phyloP scores from a whole-genome alignment of 2,329 filamentous ascomycete species.

The Xylaria sp. region DNA sequence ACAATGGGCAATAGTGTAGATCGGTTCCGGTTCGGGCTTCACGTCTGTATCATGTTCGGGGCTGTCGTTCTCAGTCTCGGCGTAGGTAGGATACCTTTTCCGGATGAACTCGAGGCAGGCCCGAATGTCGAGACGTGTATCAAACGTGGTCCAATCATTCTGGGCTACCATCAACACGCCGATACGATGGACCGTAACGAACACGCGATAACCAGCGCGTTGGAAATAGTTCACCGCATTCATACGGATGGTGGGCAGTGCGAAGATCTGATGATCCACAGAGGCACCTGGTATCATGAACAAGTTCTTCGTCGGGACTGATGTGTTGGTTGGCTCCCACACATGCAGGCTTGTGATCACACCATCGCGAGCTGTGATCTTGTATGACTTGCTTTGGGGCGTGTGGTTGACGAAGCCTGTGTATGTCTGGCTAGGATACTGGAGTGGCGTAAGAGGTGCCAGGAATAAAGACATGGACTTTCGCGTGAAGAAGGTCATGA shows the following conservation, averaged over 20 bases:
- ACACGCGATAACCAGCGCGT: constrained; percentile 68
- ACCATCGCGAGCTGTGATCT: constrained; percentile 62
- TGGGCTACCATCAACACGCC: constrained; percentile 61
- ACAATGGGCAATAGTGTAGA: constrained; percentile 71
- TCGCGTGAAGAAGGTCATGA: constrained; percentile 65
- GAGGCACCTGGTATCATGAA: constrained; percentile 71
- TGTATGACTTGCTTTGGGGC: constrained; percentile 53
- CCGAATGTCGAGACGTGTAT: constrained; percentile 67
- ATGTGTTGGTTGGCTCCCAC: constrained; percentile 62
- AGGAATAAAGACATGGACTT: constrained; percentile 64
- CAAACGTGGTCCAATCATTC: constrained; percentile 67
- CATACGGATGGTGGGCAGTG: constrained; percentile 69
- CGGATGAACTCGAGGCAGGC: constrained; percentile 66
- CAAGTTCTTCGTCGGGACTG: constrained; percentile 57
- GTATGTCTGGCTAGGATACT: constrained; percentile 62
- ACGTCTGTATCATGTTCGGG: neutral
- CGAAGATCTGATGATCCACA: constrained; percentile 71
- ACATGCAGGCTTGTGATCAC: constrained; percentile 64
- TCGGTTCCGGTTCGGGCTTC: constrained; percentile 38
- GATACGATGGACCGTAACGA: constrained; percentile 67
- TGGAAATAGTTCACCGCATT: constrained; percentile 73
- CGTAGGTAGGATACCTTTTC: constrained; percentile 44
- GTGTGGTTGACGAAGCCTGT: constrained; percentile 65
- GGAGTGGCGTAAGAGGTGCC: constrained; percentile 63
- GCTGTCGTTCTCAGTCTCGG: neutral